A percentile compares a stretch with the other conserved stretches of the same genome.
phyloP scores from a whole-genome alignment of 176 grass and related monocot species.

The Eleusine coracana region DNA sequence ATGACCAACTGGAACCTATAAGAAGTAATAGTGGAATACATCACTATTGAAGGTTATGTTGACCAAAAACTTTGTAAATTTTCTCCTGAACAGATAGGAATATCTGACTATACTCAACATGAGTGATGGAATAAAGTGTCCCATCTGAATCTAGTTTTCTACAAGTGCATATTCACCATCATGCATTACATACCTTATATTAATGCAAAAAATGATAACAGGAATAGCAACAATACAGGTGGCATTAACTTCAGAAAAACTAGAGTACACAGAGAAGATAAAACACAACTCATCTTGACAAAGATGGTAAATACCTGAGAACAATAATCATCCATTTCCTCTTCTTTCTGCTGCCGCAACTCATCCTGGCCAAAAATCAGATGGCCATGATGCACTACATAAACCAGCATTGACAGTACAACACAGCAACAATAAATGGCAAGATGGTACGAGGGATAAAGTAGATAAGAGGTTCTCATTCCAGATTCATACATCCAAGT shows the following conservation, averaged over 20 bases:
- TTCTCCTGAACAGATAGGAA: slow-evolving; percentile 31
- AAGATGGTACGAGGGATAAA: slow-evolving; percentile 28
- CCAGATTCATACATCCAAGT: slow-evolving; percentile 27
- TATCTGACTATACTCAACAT: slow-evolving; percentile 7
- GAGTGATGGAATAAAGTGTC: not conserved
- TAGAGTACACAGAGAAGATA: not conserved
- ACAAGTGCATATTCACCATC: not conserved
- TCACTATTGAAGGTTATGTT: slow-evolving; percentile 13
- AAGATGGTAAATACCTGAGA: slow-evolving; percentile 73
- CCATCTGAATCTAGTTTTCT: slow-evolving; percentile 16
- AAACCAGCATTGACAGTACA: not conserved
- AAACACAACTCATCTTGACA: not conserved
- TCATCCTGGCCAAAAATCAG: slow-evolving; percentile 76
- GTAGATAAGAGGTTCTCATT: slow-evolving; percentile 16
- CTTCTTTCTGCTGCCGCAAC: slow-evolving; percentile 92
- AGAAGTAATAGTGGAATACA: not conserved
- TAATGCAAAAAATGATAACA: slow-evolving; percentile 16
- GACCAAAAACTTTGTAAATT: not conserved
- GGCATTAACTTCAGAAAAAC: not conserved
- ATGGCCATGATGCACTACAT: slow-evolving; percentile 13
- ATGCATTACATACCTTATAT: not conserved
- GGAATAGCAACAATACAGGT: not conserved
- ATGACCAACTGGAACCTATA: slow-evolving; percentile 95
- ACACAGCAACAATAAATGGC: not conserved
- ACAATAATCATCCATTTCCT: slow-evolving; percentile 99